Percentiles rank a stretch among this genome's conserved stretches.
These are phyloP conservation scores for Kwoniella botswanensis DNA, from an alignment of 768 basidiomycete genomes.

Conservation along the genomic window DNA sequence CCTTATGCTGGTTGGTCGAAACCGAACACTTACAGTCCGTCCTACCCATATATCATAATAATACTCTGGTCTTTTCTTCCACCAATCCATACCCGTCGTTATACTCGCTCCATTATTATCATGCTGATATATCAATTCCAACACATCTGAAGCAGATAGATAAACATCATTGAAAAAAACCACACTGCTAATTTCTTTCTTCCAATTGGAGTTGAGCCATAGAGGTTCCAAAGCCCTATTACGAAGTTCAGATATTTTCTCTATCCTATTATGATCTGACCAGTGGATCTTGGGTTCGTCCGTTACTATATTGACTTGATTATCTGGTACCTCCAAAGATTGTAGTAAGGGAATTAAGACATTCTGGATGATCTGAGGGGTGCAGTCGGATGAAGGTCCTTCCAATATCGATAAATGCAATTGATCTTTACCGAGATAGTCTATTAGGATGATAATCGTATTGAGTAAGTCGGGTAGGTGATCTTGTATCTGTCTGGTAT, in stretches of 20 bases:
- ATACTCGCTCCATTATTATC: constrained; percentile 42
- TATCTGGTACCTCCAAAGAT: constrained; percentile 40
- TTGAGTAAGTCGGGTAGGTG: constrained; percentile 55
- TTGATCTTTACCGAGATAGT: constrained; percentile 41
- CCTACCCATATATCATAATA: constrained; percentile 59
- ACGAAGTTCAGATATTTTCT: constrained; percentile 49
- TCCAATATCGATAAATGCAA: constrained; percentile 53
- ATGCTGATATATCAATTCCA: constrained; percentile 56
- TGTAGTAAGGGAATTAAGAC: constrained; percentile 42
- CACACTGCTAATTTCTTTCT: constrained; percentile 30
- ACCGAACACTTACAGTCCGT: constrained; percentile 44
- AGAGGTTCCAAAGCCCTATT: constrained; percentile 53
- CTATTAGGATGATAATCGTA: constrained; percentile 39
- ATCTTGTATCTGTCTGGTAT: constrained; percentile 49
- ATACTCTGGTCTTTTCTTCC: constrained; percentile 48
- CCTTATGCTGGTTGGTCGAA: no score
- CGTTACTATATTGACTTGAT: constrained; percentile 37
- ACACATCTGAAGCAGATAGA: constrained; percentile 45
- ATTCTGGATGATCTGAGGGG: constrained; percentile 38
- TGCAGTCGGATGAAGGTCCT: constrained; percentile 54
- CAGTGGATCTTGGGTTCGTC: constrained; percentile 50
- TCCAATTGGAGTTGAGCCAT: constrained; percentile 31
- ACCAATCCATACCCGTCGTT: constrained; percentile 57
- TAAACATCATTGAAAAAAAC: constrained; percentile 56
- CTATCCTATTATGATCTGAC: constrained; percentile 48